Conservation (phyloP, 768 basidiomycete genomes). For the Sporobolomyces roseus region DNA sequence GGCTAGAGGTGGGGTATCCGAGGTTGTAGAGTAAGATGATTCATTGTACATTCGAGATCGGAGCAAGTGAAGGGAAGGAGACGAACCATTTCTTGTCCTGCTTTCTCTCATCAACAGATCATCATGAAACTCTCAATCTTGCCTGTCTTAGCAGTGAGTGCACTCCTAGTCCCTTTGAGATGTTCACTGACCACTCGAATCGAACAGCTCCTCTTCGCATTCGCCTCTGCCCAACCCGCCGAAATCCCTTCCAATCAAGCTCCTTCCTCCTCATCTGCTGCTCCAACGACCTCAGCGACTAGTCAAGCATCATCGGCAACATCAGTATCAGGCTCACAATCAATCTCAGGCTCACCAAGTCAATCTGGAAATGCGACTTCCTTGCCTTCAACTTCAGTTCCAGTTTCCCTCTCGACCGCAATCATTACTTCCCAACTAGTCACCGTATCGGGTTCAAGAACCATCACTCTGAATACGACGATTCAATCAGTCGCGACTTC, state of each 20-base stretch:
- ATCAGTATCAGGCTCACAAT: neutral
- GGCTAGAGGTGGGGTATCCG: neutral
- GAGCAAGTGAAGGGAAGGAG: neutral
- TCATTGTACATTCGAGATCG: neutral
- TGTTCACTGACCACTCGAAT: neutral
- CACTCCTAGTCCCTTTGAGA: neutral
- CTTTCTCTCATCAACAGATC: neutral
- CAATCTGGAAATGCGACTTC: neutral
- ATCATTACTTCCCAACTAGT: constrained; percentile 9
- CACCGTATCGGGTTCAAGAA: neutral
- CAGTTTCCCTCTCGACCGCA: constrained; percentile 6
- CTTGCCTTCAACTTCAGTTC: neutral
- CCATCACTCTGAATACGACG: constrained; percentile 23
- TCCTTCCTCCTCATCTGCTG: neutral
- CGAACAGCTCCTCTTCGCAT: neutral
- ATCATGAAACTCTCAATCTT: neutral
- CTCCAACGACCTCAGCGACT: neutral
- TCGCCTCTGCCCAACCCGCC: constrained; percentile 5
- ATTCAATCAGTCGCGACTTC: neutral
- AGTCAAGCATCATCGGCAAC: neutral
- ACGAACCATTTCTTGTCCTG: neutral
- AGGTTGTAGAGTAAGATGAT: neutral
- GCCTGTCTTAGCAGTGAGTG: neutral
- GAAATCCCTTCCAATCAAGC: neutral
- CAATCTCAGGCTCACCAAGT: neutral